phyloP scores from a whole-genome alignment of 352 stramenopile genomes.

The Phytophthora parvispora region DNA sequence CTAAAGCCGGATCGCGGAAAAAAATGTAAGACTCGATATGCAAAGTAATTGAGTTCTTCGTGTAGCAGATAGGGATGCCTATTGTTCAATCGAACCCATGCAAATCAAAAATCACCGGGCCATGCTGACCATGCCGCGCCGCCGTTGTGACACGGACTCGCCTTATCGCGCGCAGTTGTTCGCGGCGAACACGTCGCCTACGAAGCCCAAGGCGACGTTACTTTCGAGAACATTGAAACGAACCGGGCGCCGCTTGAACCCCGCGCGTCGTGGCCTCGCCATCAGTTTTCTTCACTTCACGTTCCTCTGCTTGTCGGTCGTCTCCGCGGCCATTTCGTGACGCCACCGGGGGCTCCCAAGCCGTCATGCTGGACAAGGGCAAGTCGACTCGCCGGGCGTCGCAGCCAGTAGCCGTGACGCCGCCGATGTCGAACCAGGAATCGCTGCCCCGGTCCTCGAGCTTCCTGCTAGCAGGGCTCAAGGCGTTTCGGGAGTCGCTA shows the following conservation, averaged over 20 bases:
- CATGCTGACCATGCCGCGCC: constrained; percentile 9
- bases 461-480: constrained; percentile 31
- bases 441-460: constrained; percentile 23
- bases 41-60: background rate
- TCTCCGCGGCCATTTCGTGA: constrained; percentile 4
- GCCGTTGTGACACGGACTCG: constrained; percentile 16
- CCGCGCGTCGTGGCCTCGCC: background rate
- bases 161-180: constrained; percentile 14
- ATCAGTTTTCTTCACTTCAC: constrained; percentile 25
- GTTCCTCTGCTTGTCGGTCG: constrained; percentile 10
- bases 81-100: constrained; percentile 2
- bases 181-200: constrained; percentile 2
- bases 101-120: constrained; percentile 4
- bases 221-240: constrained; percentile 38
- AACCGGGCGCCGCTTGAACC: constrained; percentile 17
- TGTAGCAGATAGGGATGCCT: background rate
- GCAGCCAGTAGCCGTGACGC: constrained; percentile 11
- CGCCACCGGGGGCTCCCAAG: constrained; percentile 4
- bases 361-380: constrained; percentile 37
- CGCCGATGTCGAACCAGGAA: constrained; percentile 9
- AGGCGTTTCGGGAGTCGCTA: constrained; percentile 19
- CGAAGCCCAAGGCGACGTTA: constrained; percentile 12
- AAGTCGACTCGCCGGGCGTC: constrained; percentile 21
- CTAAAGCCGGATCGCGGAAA: constrained; percentile 11
- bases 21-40: no score